Base-by-base conservation (phyloP, 768 basidiomycete species). In the Ephemerocybe angulata region DNA sequence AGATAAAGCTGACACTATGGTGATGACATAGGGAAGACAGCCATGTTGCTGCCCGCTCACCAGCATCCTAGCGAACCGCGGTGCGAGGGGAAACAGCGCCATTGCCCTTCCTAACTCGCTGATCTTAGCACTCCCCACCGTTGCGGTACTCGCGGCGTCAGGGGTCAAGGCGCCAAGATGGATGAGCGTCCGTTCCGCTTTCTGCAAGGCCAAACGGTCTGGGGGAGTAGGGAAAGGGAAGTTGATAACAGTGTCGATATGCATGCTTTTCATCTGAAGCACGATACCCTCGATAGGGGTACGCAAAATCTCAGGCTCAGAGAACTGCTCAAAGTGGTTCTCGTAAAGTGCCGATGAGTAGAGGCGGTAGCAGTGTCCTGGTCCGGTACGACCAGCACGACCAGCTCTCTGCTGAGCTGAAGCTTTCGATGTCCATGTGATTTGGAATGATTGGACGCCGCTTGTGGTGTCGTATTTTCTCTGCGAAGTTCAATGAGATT, bases 221-320 rank as follows among this genome's bases (percentile, higher is more conserved):
- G 97, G 97, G 13, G 96, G 88, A 0, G 97, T 98, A 1, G 97
- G 97, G 72, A 98, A 98, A 15, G 97, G 97, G 70, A 99, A 99
- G 72, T 98, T 98, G 62, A 92, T 78, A 35, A 98, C 93, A 1
- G 92, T 80, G 64, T 98, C 94, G 55, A 99, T 96, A 65, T 96
- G 92, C 94, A 99, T 98, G 68, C 85, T 87, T 76, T 99, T 99
- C 96, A 99, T 98, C 69, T 98, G 95, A 29, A 98, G 76, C 8
- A 98, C 90, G 22, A 98, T 87, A 1, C 94, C 95, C 62, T 98
- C 97, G 61, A 98, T 96, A 0, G 97, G 95, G 75, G 91, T 93
- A 22, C 95, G 88, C 41, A 93, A 79, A 53, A 98, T 95, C 69
- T 99, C 97, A 2, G 97, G 97, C 55, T 83, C 75, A 0, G 91